Evolutionary conservation across 129 eudicot genomes (phyloP).

Genomic region (Oenanthe sinensis): DNA sequence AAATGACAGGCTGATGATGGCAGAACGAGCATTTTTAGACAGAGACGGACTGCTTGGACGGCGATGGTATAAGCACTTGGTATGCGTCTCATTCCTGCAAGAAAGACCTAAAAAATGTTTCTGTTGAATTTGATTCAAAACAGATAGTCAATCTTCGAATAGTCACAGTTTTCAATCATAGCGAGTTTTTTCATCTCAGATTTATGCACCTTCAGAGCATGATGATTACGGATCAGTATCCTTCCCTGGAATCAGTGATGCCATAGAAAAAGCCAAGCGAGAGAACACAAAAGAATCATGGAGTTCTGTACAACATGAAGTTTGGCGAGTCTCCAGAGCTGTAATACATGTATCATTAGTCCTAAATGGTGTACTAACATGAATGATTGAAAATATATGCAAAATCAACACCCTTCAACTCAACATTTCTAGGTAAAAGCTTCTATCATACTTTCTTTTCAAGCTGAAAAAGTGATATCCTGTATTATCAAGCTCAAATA

Average conservation of each 20-base stretch:
- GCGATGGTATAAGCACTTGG: constrained; percentile 87
- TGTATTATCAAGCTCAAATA: not conserved
- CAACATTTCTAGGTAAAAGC: not conserved
- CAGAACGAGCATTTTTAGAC: constrained; percentile 82
- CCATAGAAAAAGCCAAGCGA: constrained; percentile 51
- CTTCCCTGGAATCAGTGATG: constrained; percentile 79
- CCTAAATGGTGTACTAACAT: constrained; percentile 56
- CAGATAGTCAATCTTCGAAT: not conserved
- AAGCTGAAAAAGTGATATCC: not conserved
- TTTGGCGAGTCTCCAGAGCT: constrained; percentile 86
- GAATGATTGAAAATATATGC: constrained; percentile 10
- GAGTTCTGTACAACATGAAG: constrained; percentile 68
- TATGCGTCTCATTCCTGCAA: constrained; percentile 19
- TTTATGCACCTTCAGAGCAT: constrained; percentile 80
- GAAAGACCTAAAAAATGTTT: not conserved
- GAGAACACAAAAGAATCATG: constrained; percentile 48
- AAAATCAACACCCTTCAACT: not conserved
- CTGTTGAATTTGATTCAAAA: not conserved
- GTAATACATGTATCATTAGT: constrained; percentile 66
- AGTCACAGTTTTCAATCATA: not conserved
- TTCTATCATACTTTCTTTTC: not conserved
- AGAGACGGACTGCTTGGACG: constrained; percentile 75
- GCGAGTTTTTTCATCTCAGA: constrained; percentile 29
- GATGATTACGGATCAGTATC: constrained; percentile 70
- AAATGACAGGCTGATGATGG: constrained; percentile 83